These are phyloP conservation scores for Stagonosporopsis chrysanthemi DNA, from an alignment of 2,329 filamentous ascomycete genomes.

Conservation along the genomic window DNA sequence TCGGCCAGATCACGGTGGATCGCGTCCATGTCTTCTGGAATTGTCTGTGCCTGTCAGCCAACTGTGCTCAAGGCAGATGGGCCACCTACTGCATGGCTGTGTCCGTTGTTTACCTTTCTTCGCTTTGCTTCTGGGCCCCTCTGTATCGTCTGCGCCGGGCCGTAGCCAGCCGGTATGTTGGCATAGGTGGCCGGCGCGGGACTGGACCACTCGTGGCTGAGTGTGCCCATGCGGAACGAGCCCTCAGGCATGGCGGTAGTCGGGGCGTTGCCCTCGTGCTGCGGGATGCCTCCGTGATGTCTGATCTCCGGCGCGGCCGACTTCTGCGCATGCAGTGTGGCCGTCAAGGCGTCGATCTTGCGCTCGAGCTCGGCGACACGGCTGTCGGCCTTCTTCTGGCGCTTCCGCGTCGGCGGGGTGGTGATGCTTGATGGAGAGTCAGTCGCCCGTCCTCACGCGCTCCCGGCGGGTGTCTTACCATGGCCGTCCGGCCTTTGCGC, in stretches of 20 bases:
- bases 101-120: conserved; percentile 38
- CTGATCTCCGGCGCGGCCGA: conserved; percentile 27
- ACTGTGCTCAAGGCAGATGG: background rate
- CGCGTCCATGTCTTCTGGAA: conserved; percentile 49
- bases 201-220: conserved; percentile 43
- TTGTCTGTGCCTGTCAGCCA: conserved; percentile 34
- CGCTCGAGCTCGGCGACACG: conserved; percentile 89
- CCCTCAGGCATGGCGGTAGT: conserved; percentile 31
- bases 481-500: conserved; percentile 77
- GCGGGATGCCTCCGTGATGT: conserved; percentile 35
- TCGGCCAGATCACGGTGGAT: conserved; percentile 48
- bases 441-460: conserved; percentile 1
- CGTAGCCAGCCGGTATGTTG: conserved; percentile 43
- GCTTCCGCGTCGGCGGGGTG: conserved; percentile 76
- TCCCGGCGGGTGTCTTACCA: conserved; percentile 67
- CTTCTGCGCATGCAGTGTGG: conserved; percentile 71
- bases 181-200: conserved; percentile 26
- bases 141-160: conserved; percentile 40
- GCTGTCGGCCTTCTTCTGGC: conserved; percentile 91
- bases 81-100: conserved; percentile 37
- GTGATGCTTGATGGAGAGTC: conserved; percentile 37
- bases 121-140: conserved; percentile 44
- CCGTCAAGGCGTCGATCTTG: conserved; percentile 89
- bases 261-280: conserved; percentile 25
- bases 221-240: conserved; percentile 34